Base-by-base conservation (phyloP, 495 filamentous ascomycete genomes). In the Tuber aestivum region DNA sequence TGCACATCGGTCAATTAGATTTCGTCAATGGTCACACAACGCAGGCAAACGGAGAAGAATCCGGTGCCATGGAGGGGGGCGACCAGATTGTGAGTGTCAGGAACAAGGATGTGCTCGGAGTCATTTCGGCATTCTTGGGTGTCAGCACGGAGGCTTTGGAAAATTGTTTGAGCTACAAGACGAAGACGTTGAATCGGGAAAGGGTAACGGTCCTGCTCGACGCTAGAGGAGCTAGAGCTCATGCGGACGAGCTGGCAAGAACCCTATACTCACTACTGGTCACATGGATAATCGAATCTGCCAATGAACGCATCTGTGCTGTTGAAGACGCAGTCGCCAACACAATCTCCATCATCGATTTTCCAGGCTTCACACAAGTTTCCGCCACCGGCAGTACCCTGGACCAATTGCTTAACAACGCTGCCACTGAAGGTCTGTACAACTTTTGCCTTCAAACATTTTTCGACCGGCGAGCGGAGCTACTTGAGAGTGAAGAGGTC, bases 131-230 rank as follows among this genome's bases (percentile, higher is more conserved):
- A 27, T 98, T 99, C 87, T 86, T 98, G 3, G 95, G 95, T 14
- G 89, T 97, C 44, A 89, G 89, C 77, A 87, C 90, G 12, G 87
- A 90, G 40, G 92, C 96, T 76, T 87, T 99, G 48, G 94, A 98
- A 83, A 91, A 87, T 41, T 96, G 92, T 72, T 87, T 99, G 74
- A 92, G 95, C 20, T 97, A 97, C 87, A 94, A 95, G 84, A 97
- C 93, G 27, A 97, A 95, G 86, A 97, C 94, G 48, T 90, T 99
- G 72, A 91, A 94, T 80, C 91, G 93, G 45, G 95, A 99, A 86
- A 90, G 95, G 50, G 95, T 99, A 40, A 99, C 95, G 0, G 92
- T 99, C 41, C 95, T 99, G 94, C 87, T 99, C 9, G 95, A 99
- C 83, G 94, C 95, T 7, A 90, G 88, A 65, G 95, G 95, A 50